These are phyloP conservation scores for Dryas integrifolia DNA, from an alignment of 331 rosid genomes.

Conservation along the genomic window DNA sequence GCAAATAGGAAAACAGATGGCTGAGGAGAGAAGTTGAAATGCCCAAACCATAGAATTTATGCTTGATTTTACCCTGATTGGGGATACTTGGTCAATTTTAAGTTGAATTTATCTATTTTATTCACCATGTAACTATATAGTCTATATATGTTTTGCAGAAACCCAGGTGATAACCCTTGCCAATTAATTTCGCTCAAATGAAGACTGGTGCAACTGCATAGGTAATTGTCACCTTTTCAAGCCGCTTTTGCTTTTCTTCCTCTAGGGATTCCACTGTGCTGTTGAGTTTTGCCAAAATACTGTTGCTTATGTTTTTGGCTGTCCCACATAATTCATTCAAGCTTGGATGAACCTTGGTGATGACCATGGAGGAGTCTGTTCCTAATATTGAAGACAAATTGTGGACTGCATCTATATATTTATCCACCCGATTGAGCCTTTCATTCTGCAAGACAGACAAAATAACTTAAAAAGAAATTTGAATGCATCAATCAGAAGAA, in stretches of 20 bases:
- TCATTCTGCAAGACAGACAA: constrained; percentile 56
- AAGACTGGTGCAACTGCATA: neutral
- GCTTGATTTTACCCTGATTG: constrained; percentile 7
- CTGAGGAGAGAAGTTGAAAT: neutral
- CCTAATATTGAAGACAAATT: constrained; percentile 77
- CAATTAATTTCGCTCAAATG: constrained; percentile 12
- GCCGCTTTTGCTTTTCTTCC: constrained; percentile 79
- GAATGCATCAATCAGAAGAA: constrained; percentile 23
- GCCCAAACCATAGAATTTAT: neutral
- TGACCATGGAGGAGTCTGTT: constrained; percentile 68
- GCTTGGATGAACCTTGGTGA: constrained; percentile 77
- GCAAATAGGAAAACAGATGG: neutral
- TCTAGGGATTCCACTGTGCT: constrained; percentile 67
- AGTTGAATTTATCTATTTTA: neutral
- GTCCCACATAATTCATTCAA: constrained; percentile 66
- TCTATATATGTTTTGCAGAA: constrained; percentile 5
- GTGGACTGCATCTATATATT: constrained; percentile 54
- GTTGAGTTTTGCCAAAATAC: constrained; percentile 65
- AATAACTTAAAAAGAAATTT: constrained; percentile 12
- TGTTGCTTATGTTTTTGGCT: constrained; percentile 69
- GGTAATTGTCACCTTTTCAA: constrained; percentile 59
- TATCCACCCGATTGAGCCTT: constrained; percentile 73
- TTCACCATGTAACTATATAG: neutral
- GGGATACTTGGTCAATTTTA: neutral
- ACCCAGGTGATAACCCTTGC: constrained; percentile 1